These are phyloP conservation scores for Colletotrichum sp. DNA, from an alignment of 2,329 filamentous ascomycete species.

Conservation along the genomic window DNA sequence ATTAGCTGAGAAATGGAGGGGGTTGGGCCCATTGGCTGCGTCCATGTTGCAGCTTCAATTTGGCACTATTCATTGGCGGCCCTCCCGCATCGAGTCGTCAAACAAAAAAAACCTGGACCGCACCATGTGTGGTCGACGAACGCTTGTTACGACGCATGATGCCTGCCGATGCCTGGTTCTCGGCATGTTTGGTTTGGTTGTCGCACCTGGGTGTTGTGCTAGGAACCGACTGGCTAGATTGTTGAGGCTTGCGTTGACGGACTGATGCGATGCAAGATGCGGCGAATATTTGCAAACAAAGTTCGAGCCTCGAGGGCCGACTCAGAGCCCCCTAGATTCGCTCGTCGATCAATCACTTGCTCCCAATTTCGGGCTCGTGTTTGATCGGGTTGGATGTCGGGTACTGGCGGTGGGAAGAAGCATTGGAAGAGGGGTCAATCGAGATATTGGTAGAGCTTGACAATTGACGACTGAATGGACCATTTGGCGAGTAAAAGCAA, in stretches of 20 bases:
- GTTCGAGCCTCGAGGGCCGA: neutral
- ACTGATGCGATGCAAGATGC: neutral
- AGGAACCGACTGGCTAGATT: neutral
- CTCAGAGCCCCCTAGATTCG: slow-evolving; percentile 8
- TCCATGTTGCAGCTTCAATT: slow-evolving; percentile 15
- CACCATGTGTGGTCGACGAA: neutral
- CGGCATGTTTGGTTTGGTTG: neutral
- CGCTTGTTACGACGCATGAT: slow-evolving; percentile 1
- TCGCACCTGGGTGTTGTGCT: neutral
- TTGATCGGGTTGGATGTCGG: neutral
- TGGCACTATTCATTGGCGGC: slow-evolving; percentile 15
- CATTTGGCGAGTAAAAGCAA: slow-evolving; percentile 20
- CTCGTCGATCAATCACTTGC: neutral
- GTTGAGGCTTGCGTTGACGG: slow-evolving; percentile 2
- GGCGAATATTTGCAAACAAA: slow-evolving; percentile 16
- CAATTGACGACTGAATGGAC: neutral
- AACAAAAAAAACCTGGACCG: slow-evolving; percentile 1
- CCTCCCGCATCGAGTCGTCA: slow-evolving; percentile 16
- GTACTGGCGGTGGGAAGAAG: neutral
- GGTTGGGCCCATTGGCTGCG: slow-evolving; percentile 16
- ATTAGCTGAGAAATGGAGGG: slow-evolving; percentile 15
- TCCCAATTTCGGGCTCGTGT: slow-evolving; percentile 13
- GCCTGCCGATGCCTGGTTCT: neutral
- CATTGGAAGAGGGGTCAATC: slow-evolving; percentile 1
- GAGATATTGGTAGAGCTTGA: neutral